A percentile compares a stretch with the other conserved stretches of the same genome.
Conservation (phyloP, 2,329 filamentous ascomycete species). For the Parafenestella ontariensis region DNA sequence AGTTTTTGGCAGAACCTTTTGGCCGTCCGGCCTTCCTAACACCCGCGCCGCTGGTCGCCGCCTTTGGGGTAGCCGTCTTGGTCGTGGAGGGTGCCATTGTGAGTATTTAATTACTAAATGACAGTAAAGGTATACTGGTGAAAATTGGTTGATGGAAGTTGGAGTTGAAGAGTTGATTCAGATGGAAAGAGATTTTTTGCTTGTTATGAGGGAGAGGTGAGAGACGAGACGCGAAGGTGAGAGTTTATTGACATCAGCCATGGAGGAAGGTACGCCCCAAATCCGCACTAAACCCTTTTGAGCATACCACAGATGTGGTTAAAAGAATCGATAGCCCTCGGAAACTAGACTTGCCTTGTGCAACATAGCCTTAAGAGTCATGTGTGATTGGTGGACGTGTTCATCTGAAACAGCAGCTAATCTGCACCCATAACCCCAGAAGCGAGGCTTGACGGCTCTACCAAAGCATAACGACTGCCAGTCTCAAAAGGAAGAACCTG, state of each 20-base stretch:
- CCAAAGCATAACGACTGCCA: neutral
- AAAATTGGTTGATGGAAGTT: neutral
- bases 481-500: neutral
- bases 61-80: conserved; percentile 34
- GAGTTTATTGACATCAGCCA: conserved; percentile 17
- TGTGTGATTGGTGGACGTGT: conserved; percentile 14
- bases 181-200: conserved; percentile 6
- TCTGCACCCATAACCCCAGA: conserved; percentile 7
- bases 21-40: conserved; percentile 38
- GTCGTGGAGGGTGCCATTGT: conserved; percentile 37
- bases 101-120: conserved; percentile 2
- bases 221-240: conserved; percentile 12
- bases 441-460: conserved; percentile 6
- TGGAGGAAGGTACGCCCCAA: conserved; percentile 11
- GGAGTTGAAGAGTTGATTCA: neutral
- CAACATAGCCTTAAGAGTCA: conserved; percentile 5
- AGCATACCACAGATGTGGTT: conserved; percentile 9
- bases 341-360: conserved; percentile 4
- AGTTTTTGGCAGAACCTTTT: conserved; percentile 26
- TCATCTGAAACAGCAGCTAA: conserved; percentile 18
- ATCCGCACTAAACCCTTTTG: conserved; percentile 1
- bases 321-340: conserved; percentile 9
- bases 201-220: conserved; percentile 5
- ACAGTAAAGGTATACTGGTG: neutral
- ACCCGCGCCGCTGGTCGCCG: conserved; percentile 28